A percentile compares a stretch with the other conserved stretches of the same genome.
These are phyloP conservation scores for Xanthoconium stramineum DNA, from an alignment of 768 basidiomycete species.

Conservation along the genomic window DNA sequence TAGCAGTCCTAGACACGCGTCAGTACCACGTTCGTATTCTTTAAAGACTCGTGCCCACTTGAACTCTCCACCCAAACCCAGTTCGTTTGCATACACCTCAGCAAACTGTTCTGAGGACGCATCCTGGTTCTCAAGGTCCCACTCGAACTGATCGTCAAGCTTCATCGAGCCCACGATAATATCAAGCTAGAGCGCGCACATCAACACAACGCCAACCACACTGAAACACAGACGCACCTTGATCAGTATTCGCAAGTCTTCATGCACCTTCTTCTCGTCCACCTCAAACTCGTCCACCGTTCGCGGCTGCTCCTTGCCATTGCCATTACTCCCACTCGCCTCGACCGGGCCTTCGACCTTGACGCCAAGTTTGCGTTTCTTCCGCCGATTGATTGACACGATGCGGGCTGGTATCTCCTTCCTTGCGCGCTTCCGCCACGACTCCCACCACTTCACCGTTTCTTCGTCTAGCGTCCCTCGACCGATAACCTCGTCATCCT, in stretches of 20 bases:
- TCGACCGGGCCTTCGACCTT: constrained; percentile 26
- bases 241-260: constrained; percentile 90
- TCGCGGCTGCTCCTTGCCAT: constrained; percentile 45
- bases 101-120: constrained; percentile 94
- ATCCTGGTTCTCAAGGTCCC: constrained; percentile 82
- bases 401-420: constrained; percentile 29
- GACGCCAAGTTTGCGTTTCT: constrained; percentile 40
- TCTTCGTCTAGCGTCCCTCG: constrained; percentile 49
- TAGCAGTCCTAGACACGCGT: constrained; percentile 69
- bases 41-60: constrained; percentile 47
- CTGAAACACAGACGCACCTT: constrained; percentile 55
- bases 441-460: constrained; percentile 63
- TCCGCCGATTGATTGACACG: constrained; percentile 33
- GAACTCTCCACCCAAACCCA: constrained; percentile 92
- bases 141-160: constrained; percentile 95
- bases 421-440: constrained; percentile 57
- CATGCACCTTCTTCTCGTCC: constrained; percentile 62
- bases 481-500: constrained; percentile 19
- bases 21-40: constrained; percentile 1
- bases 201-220: constrained; percentile 4
- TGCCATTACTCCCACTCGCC: constrained; percentile 20
- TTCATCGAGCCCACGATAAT: constrained; percentile 92
- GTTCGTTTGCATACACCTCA: constrained; percentile 76
- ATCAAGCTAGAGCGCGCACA: constrained; percentile 63
- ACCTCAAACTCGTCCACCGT: constrained; percentile 60